These are phyloP conservation scores for Hyaloscypha bicolor DNA, from an alignment of 495 filamentous ascomycete genomes.

Conservation along the genomic window DNA sequence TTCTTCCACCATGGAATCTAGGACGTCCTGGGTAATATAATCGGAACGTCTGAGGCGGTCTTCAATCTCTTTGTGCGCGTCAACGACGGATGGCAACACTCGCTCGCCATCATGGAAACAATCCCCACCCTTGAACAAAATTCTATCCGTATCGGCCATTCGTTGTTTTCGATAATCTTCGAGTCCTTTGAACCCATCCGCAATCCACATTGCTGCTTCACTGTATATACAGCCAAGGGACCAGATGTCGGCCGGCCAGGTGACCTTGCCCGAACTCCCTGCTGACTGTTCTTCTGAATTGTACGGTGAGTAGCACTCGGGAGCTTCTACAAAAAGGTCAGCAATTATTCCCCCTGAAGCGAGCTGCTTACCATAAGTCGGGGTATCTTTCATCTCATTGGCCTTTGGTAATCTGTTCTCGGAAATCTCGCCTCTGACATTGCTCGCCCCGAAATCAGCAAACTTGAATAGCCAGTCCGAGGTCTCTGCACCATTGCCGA, in stretches of 20 bases:
- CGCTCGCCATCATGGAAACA: conserved; percentile 48
- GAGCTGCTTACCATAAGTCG: conserved; percentile 36
- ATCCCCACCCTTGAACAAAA: conserved; percentile 31
- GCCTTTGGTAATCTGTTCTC: conserved; percentile 20
- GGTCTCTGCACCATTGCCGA: conserved; percentile 29
- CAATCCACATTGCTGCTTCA: conserved; percentile 46
- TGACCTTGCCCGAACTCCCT: conserved; percentile 20
- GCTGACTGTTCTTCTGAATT: conserved; percentile 5
- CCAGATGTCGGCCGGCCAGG: conserved; percentile 43
- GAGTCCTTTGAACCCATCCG: conserved; percentile 36
- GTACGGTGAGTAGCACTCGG: conserved; percentile 35
- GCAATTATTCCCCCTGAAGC: not conserved
- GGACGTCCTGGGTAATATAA: conserved; percentile 26
- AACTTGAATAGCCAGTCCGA: conserved; percentile 44
- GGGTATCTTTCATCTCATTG: conserved; percentile 34
- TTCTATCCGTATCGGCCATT: conserved; percentile 29
- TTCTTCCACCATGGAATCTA: conserved; percentile 27
- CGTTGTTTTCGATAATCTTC: conserved; percentile 39
- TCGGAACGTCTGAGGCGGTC: conserved; percentile 21
- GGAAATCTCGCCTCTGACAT: conserved; percentile 17
- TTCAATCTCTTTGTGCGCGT: conserved; percentile 33
- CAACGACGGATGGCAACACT: conserved; percentile 35
- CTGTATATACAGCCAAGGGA: conserved; percentile 49
- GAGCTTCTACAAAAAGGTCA: conserved; percentile 33
- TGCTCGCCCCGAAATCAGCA: conserved; percentile 41